A percentile compares a stretch with the other conserved stretches of the same genome.
Conservation (phyloP, 164 flowering plant species). For the Tetrastigma voinierianum region DNA sequence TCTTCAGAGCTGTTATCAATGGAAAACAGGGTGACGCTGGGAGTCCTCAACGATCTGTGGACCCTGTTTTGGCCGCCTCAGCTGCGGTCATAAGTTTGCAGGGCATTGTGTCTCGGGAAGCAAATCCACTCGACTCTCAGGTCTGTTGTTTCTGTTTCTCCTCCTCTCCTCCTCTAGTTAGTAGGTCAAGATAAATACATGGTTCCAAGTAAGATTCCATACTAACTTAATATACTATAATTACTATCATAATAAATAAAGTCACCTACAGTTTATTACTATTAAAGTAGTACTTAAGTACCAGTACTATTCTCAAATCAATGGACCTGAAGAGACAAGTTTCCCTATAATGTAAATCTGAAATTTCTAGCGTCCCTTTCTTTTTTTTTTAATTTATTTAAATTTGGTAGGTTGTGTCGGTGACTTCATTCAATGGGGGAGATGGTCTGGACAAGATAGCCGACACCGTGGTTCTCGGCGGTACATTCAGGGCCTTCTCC, state of each 20-base stretch:
- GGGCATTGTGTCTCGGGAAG: conserved; percentile 82
- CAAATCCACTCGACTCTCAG: conserved; percentile 84
- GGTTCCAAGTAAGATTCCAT: no score
- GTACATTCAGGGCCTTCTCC: conserved; percentile 90
- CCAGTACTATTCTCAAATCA: no score
- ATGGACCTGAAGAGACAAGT: no score
- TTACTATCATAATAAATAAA: no score
- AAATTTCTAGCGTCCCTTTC: no score
- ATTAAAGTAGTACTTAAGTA: no score
- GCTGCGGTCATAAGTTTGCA: conserved; percentile 83
- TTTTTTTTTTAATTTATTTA: no score
- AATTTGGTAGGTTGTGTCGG: conserved; percentile 75
- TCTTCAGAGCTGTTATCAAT: conserved; percentile 63
- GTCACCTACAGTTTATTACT: no score
- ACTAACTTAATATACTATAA: no score
- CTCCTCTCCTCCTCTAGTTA: background rate
- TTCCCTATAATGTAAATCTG: no score
- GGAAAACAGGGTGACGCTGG: conserved; percentile 33
- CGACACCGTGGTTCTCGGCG: conserved; percentile 57
- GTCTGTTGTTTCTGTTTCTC: conserved; percentile 23
- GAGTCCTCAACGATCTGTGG: conserved; percentile 37
- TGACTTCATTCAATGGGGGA: conserved; percentile 66
- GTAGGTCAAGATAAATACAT: no score
- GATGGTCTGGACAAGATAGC: conserved; percentile 43
- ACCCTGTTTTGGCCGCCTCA: conserved; percentile 72